Conservation (phyloP, 148 eudicot genomes). For the Cornus suecica region DNA sequence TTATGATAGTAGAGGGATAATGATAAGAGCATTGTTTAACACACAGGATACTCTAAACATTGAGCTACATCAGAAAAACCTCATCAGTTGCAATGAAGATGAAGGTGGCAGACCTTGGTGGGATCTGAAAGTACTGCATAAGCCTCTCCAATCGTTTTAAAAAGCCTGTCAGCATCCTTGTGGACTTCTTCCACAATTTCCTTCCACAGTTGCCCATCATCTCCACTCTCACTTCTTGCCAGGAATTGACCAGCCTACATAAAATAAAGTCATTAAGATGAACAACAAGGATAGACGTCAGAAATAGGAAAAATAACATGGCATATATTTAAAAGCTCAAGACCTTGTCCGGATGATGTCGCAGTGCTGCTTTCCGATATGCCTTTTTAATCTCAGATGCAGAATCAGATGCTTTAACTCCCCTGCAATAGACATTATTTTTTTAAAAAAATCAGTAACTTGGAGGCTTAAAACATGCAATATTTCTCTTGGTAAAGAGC, state of each 20-base stretch:
- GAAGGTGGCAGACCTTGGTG: slow-evolving; percentile 48
- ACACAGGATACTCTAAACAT: neutral
- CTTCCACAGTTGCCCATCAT: slow-evolving; percentile 72
- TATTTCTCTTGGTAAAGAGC: neutral
- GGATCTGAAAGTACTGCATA: slow-evolving; percentile 91
- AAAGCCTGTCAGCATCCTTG: slow-evolving; percentile 76
- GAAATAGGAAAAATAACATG: slow-evolving; percentile 11
- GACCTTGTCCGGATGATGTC: slow-evolving; percentile 99
- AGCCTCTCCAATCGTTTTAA: slow-evolving; percentile 91
- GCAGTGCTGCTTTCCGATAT: slow-evolving; percentile 89
- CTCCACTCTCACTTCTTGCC: slow-evolving; percentile 67
- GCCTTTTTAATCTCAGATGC: slow-evolving; percentile 89
- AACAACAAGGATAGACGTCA: neutral
- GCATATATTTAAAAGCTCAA: slow-evolving; percentile 7
- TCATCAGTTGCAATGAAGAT: neutral
- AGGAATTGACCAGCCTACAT: slow-evolving; percentile 72
- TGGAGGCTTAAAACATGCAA: too few relatives aligned
- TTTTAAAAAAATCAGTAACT: neutral
- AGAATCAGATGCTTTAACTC: slow-evolving; percentile 62
- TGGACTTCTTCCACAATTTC: slow-evolving; percentile 69
- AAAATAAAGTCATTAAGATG: slow-evolving; percentile 5
- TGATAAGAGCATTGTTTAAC: neutral
- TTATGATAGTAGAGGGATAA: neutral
- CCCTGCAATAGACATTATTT: slow-evolving; percentile 43
- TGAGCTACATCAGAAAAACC: neutral